Evolutionary conservation across 2,329 filamentous ascomycete genomes (phyloP), one percentile per base, ranked within the genome.

Genomic region (Knoxdaviesia capensis): DNA sequence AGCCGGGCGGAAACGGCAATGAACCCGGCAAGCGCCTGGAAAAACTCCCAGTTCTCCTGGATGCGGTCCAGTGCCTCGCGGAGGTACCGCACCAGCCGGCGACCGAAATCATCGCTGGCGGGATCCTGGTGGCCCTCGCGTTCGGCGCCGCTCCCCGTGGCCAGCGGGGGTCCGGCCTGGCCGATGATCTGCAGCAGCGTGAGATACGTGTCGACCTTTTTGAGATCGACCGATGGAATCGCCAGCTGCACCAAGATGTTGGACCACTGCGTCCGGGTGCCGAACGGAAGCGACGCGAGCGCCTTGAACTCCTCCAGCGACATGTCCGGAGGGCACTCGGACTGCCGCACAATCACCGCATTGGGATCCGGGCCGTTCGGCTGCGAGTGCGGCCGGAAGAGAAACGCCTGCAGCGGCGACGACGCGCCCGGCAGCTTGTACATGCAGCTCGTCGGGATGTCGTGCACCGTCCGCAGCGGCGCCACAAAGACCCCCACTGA

Each of bases 231-330:
- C 1, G 56, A 56, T 0, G 66, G 63, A 1, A 58, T 54, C 0
- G 55, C 52, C 3, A 79, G 52, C 48, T 76, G 65, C 1, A 59
- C 49, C 0, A 73, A 50, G 3, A 79, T 64, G 42, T 75, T 77
- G 6, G 58, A 49, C 66, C 71, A 78, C 41, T 72, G 68, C 6
- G 74, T 53, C 1, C 53, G 49, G 11, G 59, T 44, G 0, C 71
- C 71, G 1, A 65, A 50, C 0, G 66, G 60, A 3, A 78, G 47
- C 0, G 61, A 50, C 0, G 60, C 58, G n/a, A 77, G 62, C 0
- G 63, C 57, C 41, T 69, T 66, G 50, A 64, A 77, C 42, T 80
- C 71, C 0, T 66, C 62, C 0, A 72, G 44, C 0, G 64, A 59
- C 43, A 80, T 55, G 28, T 62, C 49, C 0, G 43, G 7, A 0